Evolutionary conservation across 306 rosid genomes (phyloP), one percentile per base, ranked within the genome.

Genomic region (Rubus parviflorus): DNA sequence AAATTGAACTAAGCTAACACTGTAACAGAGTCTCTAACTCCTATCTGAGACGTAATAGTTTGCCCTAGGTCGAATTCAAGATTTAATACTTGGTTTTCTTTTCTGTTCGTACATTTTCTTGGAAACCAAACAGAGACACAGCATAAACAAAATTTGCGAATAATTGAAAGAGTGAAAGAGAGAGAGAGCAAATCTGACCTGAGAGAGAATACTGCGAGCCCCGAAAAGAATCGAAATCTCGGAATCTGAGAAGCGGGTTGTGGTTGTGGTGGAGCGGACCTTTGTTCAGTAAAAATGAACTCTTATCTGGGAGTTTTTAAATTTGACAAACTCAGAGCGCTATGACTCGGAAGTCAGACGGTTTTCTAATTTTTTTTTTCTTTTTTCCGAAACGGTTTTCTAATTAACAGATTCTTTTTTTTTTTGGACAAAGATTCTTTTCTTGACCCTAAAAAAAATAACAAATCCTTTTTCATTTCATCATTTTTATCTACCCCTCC

Each of bases 101-200:
- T 40, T 20, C 16, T 10, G 63, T 64, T 56, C 47, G 40, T 66
- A 63, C 72, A 75, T 61, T 83, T 90, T 43, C 75, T 53, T 30
- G 71, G 77, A 57, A 72, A 63, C 40, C 77, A 83, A 75, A 78
- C 72, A 62, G 70, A 70, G 0, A 46, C 62, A 82, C 8, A 51
- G 46, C 3, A 0, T 13, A 61, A 81, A 49, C 77, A 20, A 23
- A 74, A 52, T 23, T 22, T 63, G 75, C 7, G 61, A 15, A 1
- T 9, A 37, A 74, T 1, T 7, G 41, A n/a, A 41, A 38, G 25
- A 64, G 41, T 4, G n/a, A 19, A 43, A 68, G 71, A 80, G 42
- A 22, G 69, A 40, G 14, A 54, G 73, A 72, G 71, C 49, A 70
- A 70, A 23, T 9, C 84, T 79, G 78, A 90, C 93, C 83, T 25